Conservation (phyloP, 495 filamentous ascomycete species). For the Thermothielavioides terrestris region DNA sequence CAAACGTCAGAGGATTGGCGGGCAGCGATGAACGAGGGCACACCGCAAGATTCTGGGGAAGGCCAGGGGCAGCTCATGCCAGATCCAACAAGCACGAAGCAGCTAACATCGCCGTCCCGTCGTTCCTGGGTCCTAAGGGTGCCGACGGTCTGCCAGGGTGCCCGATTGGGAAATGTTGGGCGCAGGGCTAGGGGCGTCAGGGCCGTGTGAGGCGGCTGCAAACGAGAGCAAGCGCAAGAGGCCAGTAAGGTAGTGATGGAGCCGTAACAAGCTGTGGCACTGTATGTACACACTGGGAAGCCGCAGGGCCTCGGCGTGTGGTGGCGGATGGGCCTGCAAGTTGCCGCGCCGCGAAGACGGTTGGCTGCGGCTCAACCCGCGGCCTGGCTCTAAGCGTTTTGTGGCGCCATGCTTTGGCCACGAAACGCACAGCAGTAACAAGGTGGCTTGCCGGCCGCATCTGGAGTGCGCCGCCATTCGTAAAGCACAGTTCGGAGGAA, state of each 20-base stretch:
- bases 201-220: slow-evolving; percentile 3
- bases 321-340: slow-evolving; percentile 21
- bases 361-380: slow-evolving; percentile 22
- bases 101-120: neutral
- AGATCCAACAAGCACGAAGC: slow-evolving; percentile 16
- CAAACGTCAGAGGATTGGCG: slow-evolving; percentile 7
- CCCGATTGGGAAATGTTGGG: slow-evolving; percentile 12
- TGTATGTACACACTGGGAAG: slow-evolving; percentile 1
- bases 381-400: slow-evolving; percentile 11
- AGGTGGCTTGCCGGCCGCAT: neutral
- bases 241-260: slow-evolving; percentile 1
- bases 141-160: slow-evolving; percentile 1
- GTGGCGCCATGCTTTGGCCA: slow-evolving; percentile 9
- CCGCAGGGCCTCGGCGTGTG: slow-evolving; percentile 11
- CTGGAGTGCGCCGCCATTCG: neutral
- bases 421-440: slow-evolving; percentile 10
- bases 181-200: slow-evolving; percentile 4
- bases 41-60: neutral
- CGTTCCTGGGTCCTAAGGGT: neutral
- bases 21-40: neutral
- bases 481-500: neutral
- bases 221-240: slow-evolving; percentile 6
- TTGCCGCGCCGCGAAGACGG: slow-evolving; percentile 24
- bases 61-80: slow-evolving; percentile 2
- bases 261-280: neutral